These are phyloP conservation scores for Saturnispora bothae DNA, from an alignment of 805 yeast species.

Conservation along the genomic window DNA sequence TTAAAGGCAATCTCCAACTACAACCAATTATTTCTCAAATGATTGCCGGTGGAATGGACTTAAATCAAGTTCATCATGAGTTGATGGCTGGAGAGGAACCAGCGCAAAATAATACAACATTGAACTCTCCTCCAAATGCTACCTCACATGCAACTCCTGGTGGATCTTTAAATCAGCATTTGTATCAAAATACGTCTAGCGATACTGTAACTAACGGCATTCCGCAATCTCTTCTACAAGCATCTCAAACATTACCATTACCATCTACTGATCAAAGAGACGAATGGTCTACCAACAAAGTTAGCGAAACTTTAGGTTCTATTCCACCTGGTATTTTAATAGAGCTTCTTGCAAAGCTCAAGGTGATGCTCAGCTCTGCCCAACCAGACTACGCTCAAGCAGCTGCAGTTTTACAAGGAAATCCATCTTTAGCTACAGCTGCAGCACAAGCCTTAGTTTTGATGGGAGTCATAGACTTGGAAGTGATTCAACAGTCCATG, in stretches of 20 bases:
- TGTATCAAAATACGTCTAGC: constrained; percentile 8
- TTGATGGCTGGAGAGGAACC: constrained; percentile 1
- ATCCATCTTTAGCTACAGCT: constrained; percentile 50
- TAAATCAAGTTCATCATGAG: constrained; percentile 21
- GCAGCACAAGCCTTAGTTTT: constrained; percentile 65
- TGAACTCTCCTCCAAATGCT: too few relatives aligned
- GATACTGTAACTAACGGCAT: constrained; percentile 19
- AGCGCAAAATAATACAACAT: not conserved
- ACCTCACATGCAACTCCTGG: constrained; percentile 2
- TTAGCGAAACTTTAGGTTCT: constrained; percentile 49
- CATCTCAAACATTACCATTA: constrained; percentile 49
- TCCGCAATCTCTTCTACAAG: constrained; percentile 41
- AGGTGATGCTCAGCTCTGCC: constrained; percentile 42
- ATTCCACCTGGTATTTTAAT: constrained; percentile 64
- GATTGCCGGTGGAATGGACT: constrained; percentile 28
- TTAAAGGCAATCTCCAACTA: constrained; percentile 24
- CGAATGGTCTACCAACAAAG: constrained; percentile 36
- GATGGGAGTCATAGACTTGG: constrained; percentile 67
- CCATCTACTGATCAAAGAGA: constrained; percentile 21
- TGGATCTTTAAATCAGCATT: constrained; percentile 7
- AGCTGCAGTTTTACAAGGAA: constrained; percentile 39
- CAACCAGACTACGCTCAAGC: constrained; percentile 42
- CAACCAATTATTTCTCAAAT: constrained; percentile 27
- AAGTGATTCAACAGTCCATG: constrained; percentile 51
- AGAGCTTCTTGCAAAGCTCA: constrained; percentile 57